Percentiles rank a stretch among this genome's conserved stretches.
phyloP scores from a whole-genome alignment of 805 yeast species.

The Suhomyces pyralidae region DNA sequence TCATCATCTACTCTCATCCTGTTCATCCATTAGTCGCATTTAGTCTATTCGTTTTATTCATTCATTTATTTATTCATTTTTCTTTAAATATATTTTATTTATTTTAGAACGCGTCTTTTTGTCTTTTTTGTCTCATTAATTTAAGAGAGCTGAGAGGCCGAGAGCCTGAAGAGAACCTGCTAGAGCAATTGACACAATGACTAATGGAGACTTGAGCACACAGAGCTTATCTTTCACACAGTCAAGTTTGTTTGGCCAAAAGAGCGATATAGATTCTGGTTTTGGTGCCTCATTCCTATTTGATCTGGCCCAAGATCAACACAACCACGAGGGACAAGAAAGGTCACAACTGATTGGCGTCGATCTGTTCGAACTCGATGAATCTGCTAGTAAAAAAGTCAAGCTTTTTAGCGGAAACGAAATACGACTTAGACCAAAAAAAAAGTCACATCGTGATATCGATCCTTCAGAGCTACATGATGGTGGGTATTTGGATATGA shows the following conservation, averaged over 20 bases:
- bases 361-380: no score
- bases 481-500: constrained; percentile 11
- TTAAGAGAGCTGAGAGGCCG: background rate
- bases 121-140: background rate
- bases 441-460: background rate
- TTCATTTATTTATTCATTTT: no score
- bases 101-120: no score
- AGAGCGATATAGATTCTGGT: background rate
- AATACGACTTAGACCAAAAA: constrained; percentile 8
- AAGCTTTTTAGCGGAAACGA: constrained; percentile 9
- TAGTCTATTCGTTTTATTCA: no score
- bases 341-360: no score
- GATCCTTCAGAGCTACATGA: background rate
- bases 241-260: constrained; percentile 12
- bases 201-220: background rate
- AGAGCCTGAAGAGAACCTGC: no score
- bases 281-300: constrained; percentile 3
- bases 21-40: no score
- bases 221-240: constrained; percentile 11
- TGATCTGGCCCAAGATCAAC: background rate
- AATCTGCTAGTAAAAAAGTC: constrained; percentile 6
- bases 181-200: no score
- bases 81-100: no score
- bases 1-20: no score
- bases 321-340: background rate